Percentiles rank a stretch among this genome's conserved stretches.
phyloP scores from a whole-genome alignment of 2,329 filamentous ascomycete species.

The Nigrospora oryzae region DNA sequence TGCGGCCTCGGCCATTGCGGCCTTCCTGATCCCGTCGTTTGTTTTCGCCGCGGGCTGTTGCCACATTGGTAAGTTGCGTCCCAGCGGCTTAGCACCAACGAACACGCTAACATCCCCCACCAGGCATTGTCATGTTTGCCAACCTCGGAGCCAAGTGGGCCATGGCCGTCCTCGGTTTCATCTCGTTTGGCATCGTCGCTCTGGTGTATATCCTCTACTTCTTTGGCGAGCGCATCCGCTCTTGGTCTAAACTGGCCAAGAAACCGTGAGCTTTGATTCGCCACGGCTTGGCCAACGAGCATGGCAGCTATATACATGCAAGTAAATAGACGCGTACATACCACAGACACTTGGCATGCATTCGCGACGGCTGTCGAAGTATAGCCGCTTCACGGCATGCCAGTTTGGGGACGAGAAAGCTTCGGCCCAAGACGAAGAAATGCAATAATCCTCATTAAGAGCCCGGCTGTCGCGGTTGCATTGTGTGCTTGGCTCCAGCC shows the following conservation, averaged over 20 bases:
- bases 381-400: no score
- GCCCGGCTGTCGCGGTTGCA: no score
- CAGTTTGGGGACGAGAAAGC: no score
- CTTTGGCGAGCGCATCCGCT: conserved; percentile 23
- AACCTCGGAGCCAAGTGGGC: conserved; percentile 30
- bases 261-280: conserved; percentile 4
- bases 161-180: conserved; percentile 29
- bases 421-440: no score
- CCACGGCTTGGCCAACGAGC: no score
- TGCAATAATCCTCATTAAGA: no score
- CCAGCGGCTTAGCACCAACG: background rate
- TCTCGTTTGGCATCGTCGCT: conserved; percentile 27
- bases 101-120: conserved; percentile 1
- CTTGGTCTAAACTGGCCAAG: conserved; percentile 24
- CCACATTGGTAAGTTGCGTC: conserved; percentile 24
- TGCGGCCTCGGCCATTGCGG: conserved; percentile 29
- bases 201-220: conserved; percentile 32
- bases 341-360: no score
- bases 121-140: conserved; percentile 24
- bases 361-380: no score
- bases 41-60: conserved; percentile 28
- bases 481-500: no score
- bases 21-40: conserved; percentile 33
- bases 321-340: no score
- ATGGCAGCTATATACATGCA: no score